Base-by-base conservation (phyloP, 441 rosid genomes). In the Arabidopsis hybrid region DNA sequence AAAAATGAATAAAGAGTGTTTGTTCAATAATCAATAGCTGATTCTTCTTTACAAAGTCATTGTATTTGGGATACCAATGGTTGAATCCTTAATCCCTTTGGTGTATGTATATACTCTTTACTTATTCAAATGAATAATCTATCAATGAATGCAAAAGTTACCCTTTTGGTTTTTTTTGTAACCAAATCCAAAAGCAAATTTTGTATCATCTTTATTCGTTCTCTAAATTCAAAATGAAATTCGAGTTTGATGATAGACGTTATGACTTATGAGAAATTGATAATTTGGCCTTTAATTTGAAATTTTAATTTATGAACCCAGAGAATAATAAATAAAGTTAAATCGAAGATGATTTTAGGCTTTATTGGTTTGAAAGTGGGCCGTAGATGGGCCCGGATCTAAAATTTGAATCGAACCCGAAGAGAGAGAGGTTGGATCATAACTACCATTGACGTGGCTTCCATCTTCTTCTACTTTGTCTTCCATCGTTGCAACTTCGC, bases 301-400 rank as follows among this genome's bases (percentile, higher is more conserved):
- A 73, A 34, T 1, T 61, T 31, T 26, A 38, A 51, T 39, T 35
- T 21, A 0, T 21, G 50, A 60, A 60, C 5, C 12, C n/a, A 10
- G 21, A 66, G 38, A 18, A 7, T 36, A n/a, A n/a, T n/a, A 7
- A 14, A 60, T 17, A 57, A 53, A 68, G 62, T 2, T 13, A 26
- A 26, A 62, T 31, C 26, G 31, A 26, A 26, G 29, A 56, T 65
- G 13, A 65, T 2, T 43, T 47, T 61, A 17, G 32, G 16, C 79
- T 75, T 74, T 60, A 60, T 7, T 51, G 69, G 73, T 3, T 43
- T 34, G 3, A 75, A 68, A 47, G 53, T 58, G 68, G 80, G 80
- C 76, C 68, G 21, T 35, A 34, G 3, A 77, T 71, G 77, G 80
- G 77, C 69, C 80, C 76, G 8, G 49, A 7, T 40, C 32, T n/a